Conservation (phyloP, 2,329 filamentous ascomycete genomes). For the Sporothrix brunneoviolacea region DNA sequence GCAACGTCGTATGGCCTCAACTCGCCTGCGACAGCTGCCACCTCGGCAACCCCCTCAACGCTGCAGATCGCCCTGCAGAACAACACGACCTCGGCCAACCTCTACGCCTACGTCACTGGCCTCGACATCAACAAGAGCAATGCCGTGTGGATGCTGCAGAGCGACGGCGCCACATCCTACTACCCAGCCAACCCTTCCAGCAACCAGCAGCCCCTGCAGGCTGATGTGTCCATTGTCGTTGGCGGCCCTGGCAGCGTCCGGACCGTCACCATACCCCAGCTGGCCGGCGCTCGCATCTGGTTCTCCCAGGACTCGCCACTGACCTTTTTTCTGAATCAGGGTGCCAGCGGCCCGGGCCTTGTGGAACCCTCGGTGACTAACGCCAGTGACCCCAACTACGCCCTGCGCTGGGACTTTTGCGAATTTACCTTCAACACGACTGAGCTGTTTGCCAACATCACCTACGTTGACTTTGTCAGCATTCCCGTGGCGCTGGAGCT, state of each 20-base stretch:
- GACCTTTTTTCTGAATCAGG: conserved; percentile 62
- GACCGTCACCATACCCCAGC: conserved; percentile 59
- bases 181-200: conserved; percentile 53
- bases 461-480: conserved; percentile 68
- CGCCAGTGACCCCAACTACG: conserved; percentile 53
- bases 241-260: conserved; percentile 54
- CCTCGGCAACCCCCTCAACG: conserved; percentile 26
- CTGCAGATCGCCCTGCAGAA: conserved; percentile 60
- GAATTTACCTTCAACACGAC: conserved; percentile 60
- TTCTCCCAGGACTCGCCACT: conserved; percentile 56
- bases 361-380: conserved; percentile 72
- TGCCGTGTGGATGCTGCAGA: conserved; percentile 53
- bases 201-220: conserved; percentile 43
- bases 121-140: conserved; percentile 53
- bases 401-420: conserved; percentile 58
- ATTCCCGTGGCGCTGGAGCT: conserved; percentile 56
- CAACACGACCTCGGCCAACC: conserved; percentile 51
- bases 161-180: conserved; percentile 61
- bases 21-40: background rate
- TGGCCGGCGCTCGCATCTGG: conserved; percentile 67
- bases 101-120: conserved; percentile 68
- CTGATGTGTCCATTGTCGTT: conserved; percentile 57
- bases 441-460: conserved; percentile 63
- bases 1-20: background rate
- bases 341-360: conserved; percentile 50